A percentile compares a stretch with the other conserved stretches of the same genome.
Evolutionary conservation across 1,139 yeast species (phyloP).

Genomic region (Diutina catenulata): DNA sequence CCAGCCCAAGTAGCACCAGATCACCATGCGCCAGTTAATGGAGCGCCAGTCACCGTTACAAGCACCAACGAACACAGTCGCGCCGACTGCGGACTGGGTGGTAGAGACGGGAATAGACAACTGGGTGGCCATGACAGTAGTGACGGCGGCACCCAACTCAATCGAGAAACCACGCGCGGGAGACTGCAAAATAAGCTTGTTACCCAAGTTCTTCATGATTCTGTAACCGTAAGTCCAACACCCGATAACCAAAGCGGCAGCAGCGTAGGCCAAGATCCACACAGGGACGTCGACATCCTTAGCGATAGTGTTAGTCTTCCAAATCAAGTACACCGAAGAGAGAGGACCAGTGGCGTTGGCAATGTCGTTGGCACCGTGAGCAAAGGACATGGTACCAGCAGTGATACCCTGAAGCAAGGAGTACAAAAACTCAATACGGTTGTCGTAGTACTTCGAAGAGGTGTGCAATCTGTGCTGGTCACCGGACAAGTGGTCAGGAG

Average conservation of each 20-base stretch:
- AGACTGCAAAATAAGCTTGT: constrained; percentile 63
- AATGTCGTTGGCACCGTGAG: constrained; percentile 76
- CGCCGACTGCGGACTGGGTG: constrained; percentile 75
- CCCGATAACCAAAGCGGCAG: constrained; percentile 57
- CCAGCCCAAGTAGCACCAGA: constrained; percentile 68
- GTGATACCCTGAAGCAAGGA: constrained; percentile 63
- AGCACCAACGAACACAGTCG: constrained; percentile 64
- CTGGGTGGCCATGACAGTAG: constrained; percentile 68
- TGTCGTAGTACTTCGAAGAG: constrained; percentile 55
- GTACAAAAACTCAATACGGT: constrained; percentile 59
- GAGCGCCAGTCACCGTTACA: constrained; percentile 54
- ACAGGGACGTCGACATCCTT: constrained; percentile 49
- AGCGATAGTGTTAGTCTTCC: constrained; percentile 40
- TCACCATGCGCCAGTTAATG: constrained; percentile 71
- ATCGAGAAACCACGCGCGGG: constrained; percentile 75
- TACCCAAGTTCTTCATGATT: constrained; percentile 63
- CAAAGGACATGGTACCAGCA: constrained; percentile 72
- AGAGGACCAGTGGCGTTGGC: constrained; percentile 74
- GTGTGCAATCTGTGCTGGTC: constrained; percentile 41
- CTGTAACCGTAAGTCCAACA: constrained; percentile 65
- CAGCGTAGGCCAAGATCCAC: constrained; percentile 65
- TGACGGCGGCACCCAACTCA: constrained; percentile 71
- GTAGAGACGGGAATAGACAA: constrained; percentile 67
- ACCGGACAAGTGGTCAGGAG: constrained; percentile 20
- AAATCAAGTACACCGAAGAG: constrained; percentile 51